phyloP scores from a whole-genome alignment of 2,329 filamentous ascomycete genomes.

The Sporothrix pallida region DNA sequence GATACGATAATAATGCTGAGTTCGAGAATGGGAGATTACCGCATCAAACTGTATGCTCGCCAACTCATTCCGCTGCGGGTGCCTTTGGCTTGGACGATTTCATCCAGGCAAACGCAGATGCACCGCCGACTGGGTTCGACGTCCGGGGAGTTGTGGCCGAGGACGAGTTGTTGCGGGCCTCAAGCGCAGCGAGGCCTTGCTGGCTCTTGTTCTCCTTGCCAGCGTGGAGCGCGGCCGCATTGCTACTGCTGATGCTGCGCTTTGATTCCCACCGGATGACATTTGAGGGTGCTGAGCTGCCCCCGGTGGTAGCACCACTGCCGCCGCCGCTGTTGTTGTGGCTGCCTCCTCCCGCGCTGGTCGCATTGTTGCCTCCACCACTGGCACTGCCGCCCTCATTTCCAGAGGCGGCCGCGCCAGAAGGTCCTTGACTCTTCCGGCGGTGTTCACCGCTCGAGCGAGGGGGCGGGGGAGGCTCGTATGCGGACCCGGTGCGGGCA shows the following conservation, averaged over 20 bases:
- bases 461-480: conserved; percentile 57
- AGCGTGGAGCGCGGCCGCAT: conserved; percentile 45
- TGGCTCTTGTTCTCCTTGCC: conserved; percentile 47
- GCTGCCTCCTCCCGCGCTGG: not conserved
- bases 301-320: conserved; percentile 36
- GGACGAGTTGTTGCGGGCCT: conserved; percentile 47
- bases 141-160: conserved; percentile 54
- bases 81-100: conserved; percentile 60
- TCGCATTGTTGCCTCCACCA: conserved; percentile 32
- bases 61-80: conserved; percentile 29
- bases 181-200: conserved; percentile 39
- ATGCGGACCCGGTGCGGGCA: conserved; percentile 56
- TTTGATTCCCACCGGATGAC: conserved; percentile 59
- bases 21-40: too few species aligned
- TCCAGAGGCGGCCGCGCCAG: conserved; percentile 4
- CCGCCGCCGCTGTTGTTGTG: conserved; percentile 30
- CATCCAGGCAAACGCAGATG: conserved; percentile 93
- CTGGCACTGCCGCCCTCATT: conserved; percentile 24
- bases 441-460: conserved; percentile 57
- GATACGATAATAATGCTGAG: not conserved
- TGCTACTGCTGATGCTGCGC: conserved; percentile 51
- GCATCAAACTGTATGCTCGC: not conserved
- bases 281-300: conserved; percentile 32
- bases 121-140: conserved; percentile 87
- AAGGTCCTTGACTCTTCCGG: conserved; percentile 57